Conservation (phyloP, 495 filamentous ascomycete genomes). For the Penicillium soppii region DNA sequence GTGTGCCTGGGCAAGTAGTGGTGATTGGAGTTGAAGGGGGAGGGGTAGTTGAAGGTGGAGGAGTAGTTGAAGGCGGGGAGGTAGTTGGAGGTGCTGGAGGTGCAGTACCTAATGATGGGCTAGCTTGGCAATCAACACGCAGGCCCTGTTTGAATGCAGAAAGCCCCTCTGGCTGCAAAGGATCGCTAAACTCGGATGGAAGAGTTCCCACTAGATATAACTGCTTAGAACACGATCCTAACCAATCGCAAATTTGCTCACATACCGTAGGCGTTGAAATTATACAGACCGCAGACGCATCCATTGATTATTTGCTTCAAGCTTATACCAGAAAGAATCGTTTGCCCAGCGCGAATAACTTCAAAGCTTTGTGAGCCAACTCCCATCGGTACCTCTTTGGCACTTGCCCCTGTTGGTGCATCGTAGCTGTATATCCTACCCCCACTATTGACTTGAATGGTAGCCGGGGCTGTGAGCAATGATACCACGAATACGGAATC, state of each 20-base stretch:
- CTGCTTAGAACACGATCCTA: neutral
- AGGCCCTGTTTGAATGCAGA: slow-evolving; percentile 42
- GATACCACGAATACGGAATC: slow-evolving; percentile 57
- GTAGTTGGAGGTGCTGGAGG: slow-evolving; percentile 19
- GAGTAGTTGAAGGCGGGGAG: slow-evolving; percentile 5
- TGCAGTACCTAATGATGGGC: slow-evolving; percentile 37
- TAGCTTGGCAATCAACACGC: slow-evolving; percentile 43
- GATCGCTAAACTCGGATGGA: slow-evolving; percentile 40
- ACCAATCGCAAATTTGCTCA: neutral
- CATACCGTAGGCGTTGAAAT: slow-evolving; percentile 57
- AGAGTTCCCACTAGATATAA: slow-evolving; percentile 38
- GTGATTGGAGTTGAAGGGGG: slow-evolving; percentile 12
- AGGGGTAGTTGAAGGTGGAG: slow-evolving; percentile 9
- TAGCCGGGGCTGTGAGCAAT: slow-evolving; percentile 45
- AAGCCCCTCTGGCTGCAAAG: slow-evolving; percentile 42
- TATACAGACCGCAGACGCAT: slow-evolving; percentile 48
- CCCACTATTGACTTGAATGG: slow-evolving; percentile 47
- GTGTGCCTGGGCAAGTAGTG: neutral
- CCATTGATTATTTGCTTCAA: slow-evolving; percentile 46
- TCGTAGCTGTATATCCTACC: slow-evolving; percentile 24
- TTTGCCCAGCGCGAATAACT: slow-evolving; percentile 40
- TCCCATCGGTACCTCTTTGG: slow-evolving; percentile 49
- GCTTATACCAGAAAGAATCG: slow-evolving; percentile 48
- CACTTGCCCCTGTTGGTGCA: slow-evolving; percentile 49
- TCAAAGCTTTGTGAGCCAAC: slow-evolving; percentile 51